phyloP scores from a whole-genome alignment of 225 moss, liverwort and hornwort genomes.

The Ulota crispa region DNA sequence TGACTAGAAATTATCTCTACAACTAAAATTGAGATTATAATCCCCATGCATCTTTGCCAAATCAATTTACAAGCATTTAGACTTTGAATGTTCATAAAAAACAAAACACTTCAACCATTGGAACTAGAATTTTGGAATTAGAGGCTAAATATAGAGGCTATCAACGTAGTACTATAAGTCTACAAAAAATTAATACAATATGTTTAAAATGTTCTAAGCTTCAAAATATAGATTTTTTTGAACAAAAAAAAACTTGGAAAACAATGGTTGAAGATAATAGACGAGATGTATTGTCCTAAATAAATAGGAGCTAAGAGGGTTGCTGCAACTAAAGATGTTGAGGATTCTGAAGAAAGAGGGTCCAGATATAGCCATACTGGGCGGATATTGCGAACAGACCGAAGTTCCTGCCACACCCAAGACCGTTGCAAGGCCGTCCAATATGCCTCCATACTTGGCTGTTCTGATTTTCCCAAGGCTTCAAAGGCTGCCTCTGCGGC shows the following conservation, averaged over 20 bases:
- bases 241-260: background rate
- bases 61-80: no score
- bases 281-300: background rate
- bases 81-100: no score
- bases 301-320: background rate
- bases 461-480: constrained; percentile 49
- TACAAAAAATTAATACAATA: no score
- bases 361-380: constrained; percentile 48
- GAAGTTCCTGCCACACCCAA: constrained; percentile 87
- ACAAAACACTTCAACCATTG: no score
- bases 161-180: no score
- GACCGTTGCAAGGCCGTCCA: constrained; percentile 71
- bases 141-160: no score
- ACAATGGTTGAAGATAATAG: background rate
- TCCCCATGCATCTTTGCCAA: no score
- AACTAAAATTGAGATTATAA: background rate
- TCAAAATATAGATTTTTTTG: no score
- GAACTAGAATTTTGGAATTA: no score
- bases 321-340: background rate
- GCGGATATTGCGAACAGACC: constrained; percentile 68
- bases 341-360: background rate
- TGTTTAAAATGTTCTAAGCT: no score
- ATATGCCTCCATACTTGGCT: constrained; percentile 69
- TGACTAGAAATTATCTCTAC: background rate
- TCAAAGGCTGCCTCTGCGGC: constrained; percentile 87